Conservation (phyloP, 2,329 filamentous ascomycete species). For the Apiospora koreana region DNA sequence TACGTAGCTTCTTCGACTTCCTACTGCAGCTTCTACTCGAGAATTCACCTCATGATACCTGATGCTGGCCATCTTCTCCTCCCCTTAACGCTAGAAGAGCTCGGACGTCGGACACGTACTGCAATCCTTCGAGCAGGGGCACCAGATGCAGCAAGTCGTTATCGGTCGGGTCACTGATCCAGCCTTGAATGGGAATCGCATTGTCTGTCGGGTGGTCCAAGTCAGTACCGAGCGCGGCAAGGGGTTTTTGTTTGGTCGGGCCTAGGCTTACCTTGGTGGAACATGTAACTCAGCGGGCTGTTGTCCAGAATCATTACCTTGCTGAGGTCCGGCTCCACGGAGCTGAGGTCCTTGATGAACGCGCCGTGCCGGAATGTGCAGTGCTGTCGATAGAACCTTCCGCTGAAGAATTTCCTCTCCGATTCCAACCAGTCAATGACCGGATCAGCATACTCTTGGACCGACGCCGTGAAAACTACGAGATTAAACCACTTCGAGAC, state of each 20-base stretch:
- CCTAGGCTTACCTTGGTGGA: conserved; percentile 79
- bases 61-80: conserved; percentile 71
- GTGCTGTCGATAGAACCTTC: conserved; percentile 92
- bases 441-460: conserved; percentile 97
- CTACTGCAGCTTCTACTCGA: conserved; percentile 4
- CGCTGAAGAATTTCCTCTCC: conserved; percentile 94
- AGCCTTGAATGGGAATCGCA: conserved; percentile 97
- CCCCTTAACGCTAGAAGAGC: conserved; percentile 85
- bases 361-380: conserved; percentile 94
- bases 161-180: conserved; percentile 98
- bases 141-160: conserved; percentile 92
- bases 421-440: conserved; percentile 98
- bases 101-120: conserved; percentile 95
- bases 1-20: conserved; percentile 4
- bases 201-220: conserved; percentile 66
- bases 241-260: neutral
- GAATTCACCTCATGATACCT: conserved; percentile 11
- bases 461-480: conserved; percentile 93
- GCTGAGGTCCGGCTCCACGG: conserved; percentile 93
- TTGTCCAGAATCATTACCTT: conserved; percentile 99
- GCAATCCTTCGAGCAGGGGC: conserved; percentile 87
- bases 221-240: neutral
- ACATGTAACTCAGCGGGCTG: conserved; percentile 96
- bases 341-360: conserved; percentile 97
- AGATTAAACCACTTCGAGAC: conserved; percentile 98